Evolutionary conservation across 1,284 basidiomycete genomes (phyloP).

Genomic region (Apiotrichum gracile): DNA sequence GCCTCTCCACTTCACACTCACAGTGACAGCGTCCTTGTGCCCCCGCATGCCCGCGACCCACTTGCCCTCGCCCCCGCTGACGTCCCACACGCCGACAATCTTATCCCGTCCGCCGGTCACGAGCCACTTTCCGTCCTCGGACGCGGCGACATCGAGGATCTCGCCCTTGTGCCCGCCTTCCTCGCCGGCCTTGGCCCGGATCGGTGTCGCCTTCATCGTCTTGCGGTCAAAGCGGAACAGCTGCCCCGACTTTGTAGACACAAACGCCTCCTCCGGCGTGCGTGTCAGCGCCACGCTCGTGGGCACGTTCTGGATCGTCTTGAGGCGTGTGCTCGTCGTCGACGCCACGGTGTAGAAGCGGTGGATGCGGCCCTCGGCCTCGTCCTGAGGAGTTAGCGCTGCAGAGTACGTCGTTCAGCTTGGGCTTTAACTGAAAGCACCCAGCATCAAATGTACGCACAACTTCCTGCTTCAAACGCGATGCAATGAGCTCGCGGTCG

Average conservation of each 20-base stretch:
- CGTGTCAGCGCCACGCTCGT: slow-evolving; percentile 11
- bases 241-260: slow-evolving; percentile 75
- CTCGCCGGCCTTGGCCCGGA: slow-evolving; percentile 44
- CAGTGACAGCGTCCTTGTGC: slow-evolving; percentile 80
- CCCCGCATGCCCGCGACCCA: slow-evolving; percentile 76
- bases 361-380: slow-evolving; percentile 45
- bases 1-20: slow-evolving; percentile 47
- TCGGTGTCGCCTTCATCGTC: slow-evolving; percentile 22
- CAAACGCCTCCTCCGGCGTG: slow-evolving; percentile 38
- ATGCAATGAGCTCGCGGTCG: slow-evolving; percentile 84
- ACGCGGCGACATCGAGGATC: slow-evolving; percentile 74
- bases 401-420: neutral
- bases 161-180: slow-evolving; percentile 73
- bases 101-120: slow-evolving; percentile 82
- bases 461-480: slow-evolving; percentile 82
- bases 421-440: neutral
- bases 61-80: slow-evolving; percentile 53
- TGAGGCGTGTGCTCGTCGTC: slow-evolving; percentile 1
- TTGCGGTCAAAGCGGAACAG: slow-evolving; percentile 63
- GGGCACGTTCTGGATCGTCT: slow-evolving; percentile 7
- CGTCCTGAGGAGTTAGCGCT: slow-evolving; percentile 27
- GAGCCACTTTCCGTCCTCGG: slow-evolving; percentile 75
- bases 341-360: slow-evolving; percentile 47
- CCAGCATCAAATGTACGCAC: slow-evolving; percentile 37
- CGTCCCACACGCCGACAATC: slow-evolving; percentile 76